phyloP scores from a whole-genome alignment of 345 rosid species.

The Camelina sativa region DNA sequence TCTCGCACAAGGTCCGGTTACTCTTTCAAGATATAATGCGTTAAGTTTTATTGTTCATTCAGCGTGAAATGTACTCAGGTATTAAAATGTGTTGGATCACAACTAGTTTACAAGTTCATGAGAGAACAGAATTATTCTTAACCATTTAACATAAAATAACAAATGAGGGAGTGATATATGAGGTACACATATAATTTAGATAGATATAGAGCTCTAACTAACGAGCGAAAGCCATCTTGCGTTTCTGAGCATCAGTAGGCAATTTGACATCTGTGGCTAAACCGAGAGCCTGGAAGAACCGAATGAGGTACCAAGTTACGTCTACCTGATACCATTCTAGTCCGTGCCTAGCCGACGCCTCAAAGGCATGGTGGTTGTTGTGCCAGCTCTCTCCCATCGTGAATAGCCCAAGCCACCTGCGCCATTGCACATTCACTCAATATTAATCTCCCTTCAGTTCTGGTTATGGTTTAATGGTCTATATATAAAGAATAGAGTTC shows the following conservation, averaged over 20 bases:
- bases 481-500: not conserved
- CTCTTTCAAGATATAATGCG: constrained; percentile 7
- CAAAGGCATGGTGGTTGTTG: constrained; percentile 90
- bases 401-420: constrained; percentile 83
- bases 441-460: not conserved
- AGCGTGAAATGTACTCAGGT: constrained; percentile 1
- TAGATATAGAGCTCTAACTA: constrained; percentile 3
- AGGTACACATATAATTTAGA: constrained; percentile 8
- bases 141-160: constrained; percentile 14
- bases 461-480: not conserved
- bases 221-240: constrained; percentile 51
- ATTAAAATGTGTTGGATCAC: not conserved
- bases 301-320: constrained; percentile 74
- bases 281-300: constrained; percentile 63
- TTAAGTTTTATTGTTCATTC: constrained; percentile 6
- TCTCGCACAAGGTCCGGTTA: constrained; percentile 2
- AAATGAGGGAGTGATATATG: not conserved
- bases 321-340: constrained; percentile 90
- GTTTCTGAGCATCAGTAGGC: constrained; percentile 63
- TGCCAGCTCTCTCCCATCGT: constrained; percentile 96
- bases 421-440: not conserved
- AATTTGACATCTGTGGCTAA: constrained; percentile 77
- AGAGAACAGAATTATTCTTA: not conserved
- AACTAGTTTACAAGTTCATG: constrained; percentile 14
- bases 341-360: constrained; percentile 80